Evolutionary conservation across 2,329 filamentous ascomycete genomes (phyloP).

Genomic region (Cladosporium halotolerans): DNA sequence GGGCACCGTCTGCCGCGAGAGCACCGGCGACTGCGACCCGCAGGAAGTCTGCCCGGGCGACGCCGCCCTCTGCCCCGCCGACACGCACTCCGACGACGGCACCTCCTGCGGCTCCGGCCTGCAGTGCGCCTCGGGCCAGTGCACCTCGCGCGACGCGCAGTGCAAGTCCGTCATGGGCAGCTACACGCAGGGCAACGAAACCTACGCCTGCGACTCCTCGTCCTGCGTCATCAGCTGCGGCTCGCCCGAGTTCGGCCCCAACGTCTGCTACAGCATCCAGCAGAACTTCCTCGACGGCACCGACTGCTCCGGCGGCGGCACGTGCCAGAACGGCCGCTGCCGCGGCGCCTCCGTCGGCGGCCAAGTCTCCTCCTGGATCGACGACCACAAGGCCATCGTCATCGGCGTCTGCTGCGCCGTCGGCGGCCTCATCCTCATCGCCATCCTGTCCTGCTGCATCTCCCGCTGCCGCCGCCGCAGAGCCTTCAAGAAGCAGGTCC

Average conservation of each 20-base stretch:
- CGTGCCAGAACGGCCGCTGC: slow-evolving; percentile 73
- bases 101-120: slow-evolving; percentile 65
- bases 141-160: slow-evolving; percentile 84
- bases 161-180: slow-evolving; percentile 79
- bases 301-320: slow-evolving; percentile 70
- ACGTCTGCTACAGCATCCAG: slow-evolving; percentile 67
- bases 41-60: slow-evolving; percentile 74
- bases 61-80: slow-evolving; percentile 65
- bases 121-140: slow-evolving; percentile 84
- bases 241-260: slow-evolving; percentile 59
- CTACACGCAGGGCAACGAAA: slow-evolving; percentile 66
- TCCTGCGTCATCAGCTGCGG: slow-evolving; percentile 73
- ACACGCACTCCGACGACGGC: slow-evolving; percentile 64
- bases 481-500: slow-evolving; percentile 14
- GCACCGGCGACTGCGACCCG: slow-evolving; percentile 77
- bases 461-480: slow-evolving; percentile 45
- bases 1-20: slow-evolving; percentile 72
- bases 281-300: slow-evolving; percentile 96
- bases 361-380: slow-evolving; percentile 70
- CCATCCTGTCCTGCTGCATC: slow-evolving; percentile 61
- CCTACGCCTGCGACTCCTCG: slow-evolving; percentile 66
- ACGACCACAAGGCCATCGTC: slow-evolving; percentile 69
- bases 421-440: slow-evolving; percentile 65
- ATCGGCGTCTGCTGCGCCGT: slow-evolving; percentile 71
- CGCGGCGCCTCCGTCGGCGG: slow-evolving; percentile 61